A percentile compares a stretch with the other conserved stretches of the same genome.
Evolutionary conservation across 225 moss, liverwort and hornwort genomes (phyloP).

Genomic region (Takakia lepidozioides): DNA sequence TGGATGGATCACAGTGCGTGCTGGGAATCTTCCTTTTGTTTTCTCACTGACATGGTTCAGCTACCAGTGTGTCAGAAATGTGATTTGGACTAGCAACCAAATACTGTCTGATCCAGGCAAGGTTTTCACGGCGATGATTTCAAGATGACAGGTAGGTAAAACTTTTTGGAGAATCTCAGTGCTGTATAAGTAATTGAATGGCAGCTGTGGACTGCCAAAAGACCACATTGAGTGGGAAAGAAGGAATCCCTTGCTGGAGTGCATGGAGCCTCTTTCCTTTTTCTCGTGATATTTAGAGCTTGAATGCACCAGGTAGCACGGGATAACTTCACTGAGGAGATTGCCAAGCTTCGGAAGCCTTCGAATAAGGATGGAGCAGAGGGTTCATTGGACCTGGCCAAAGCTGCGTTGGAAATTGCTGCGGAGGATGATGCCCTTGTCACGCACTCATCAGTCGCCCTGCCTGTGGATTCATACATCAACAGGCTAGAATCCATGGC

Average conservation of each 20-base stretch:
- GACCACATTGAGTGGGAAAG: too few species aligned
- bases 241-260: too few species aligned
- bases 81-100: too few species aligned
- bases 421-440: constrained; percentile 94
- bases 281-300: neutral
- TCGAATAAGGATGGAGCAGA: constrained; percentile 7
- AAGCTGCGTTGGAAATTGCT: constrained; percentile 84
- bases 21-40: too few species aligned
- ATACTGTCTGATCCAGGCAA: neutral
- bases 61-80: too few species aligned
- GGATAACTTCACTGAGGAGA: constrained; percentile 43
- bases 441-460: constrained; percentile 89
- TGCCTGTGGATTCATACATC: constrained; percentile 88
- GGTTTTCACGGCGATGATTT: neutral
- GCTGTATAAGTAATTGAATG: neutral
- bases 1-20: too few species aligned
- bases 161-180: neutral
- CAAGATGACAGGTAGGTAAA: neutral
- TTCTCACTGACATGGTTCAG: too few species aligned
- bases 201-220: neutral
- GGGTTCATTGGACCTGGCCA: constrained; percentile 53
- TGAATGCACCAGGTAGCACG: constrained; percentile 24
- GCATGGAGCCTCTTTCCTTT: neutral
- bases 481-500: constrained; percentile 87
- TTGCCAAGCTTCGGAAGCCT: constrained; percentile 41